A percentile compares a stretch with the other conserved stretches of the same genome.
These are phyloP conservation scores for sorghum (Sorghum bicolor) DNA, from an alignment of 176 grass and related monocot species.

Conservation along the genomic window DNA sequence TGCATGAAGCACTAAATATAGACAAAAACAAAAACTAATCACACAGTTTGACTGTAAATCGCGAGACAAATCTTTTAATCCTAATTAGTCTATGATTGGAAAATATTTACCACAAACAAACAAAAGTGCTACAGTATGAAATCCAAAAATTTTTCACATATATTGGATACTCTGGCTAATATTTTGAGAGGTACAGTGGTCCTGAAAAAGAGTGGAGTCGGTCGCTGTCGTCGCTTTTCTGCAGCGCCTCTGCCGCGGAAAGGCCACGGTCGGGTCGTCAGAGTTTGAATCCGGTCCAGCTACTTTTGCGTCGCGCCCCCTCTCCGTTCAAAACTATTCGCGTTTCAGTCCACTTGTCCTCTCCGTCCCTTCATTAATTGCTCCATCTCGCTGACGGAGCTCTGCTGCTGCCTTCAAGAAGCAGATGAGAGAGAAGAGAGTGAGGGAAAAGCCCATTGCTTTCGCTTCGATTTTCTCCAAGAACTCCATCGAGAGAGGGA, in stretches of 20 bases:
- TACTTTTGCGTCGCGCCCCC: background rate
- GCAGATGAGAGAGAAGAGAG: background rate
- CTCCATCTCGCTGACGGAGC: slow-evolving; percentile 17
- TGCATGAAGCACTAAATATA: too few relatives aligned
- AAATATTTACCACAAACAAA: too few relatives aligned
- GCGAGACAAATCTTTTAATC: too few relatives aligned
- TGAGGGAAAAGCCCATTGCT: background rate
- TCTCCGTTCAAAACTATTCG: slow-evolving; percentile 27
- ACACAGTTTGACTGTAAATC: too few relatives aligned
- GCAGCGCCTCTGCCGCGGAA: slow-evolving; percentile 18
- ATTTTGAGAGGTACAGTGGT: background rate
- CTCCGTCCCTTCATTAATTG: slow-evolving; percentile 38
- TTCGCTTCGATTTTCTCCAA: slow-evolving; percentile 12
- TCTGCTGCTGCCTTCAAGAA: slow-evolving; percentile 17
- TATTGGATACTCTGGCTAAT: too few relatives aligned
- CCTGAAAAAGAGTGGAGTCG: background rate
- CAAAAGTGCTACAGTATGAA: too few relatives aligned
- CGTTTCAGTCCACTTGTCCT: background rate
- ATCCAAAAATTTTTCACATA: too few relatives aligned
- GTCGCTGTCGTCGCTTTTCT: slow-evolving; percentile 27
- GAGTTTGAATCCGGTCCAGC: slow-evolving; percentile 24
- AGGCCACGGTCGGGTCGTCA: slow-evolving; percentile 9
- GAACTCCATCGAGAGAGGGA: background rate
- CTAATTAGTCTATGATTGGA: too few relatives aligned
- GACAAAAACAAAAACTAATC: too few relatives aligned